A percentile compares a stretch with the other conserved stretches of the same genome.
Evolutionary conservation across 495 filamentous ascomycete species (phyloP).

Genomic region (Poronia punctata): DNA sequence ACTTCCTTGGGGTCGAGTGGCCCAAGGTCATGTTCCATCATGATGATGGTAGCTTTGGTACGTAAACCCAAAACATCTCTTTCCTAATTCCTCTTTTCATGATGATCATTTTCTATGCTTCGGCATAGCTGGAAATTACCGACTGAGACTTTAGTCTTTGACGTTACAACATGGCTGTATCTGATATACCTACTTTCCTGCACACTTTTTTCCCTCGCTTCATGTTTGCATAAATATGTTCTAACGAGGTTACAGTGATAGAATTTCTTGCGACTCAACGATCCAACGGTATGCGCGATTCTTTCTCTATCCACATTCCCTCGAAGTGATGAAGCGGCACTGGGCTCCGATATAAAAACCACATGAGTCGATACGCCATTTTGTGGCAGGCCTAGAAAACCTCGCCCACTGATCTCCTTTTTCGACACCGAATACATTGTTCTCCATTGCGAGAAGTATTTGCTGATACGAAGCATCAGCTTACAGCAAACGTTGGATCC

Average conservation of each 20-base stretch:
- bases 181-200: constrained; percentile 52
- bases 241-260: too few species aligned
- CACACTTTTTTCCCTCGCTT: background rate
- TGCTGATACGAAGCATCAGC: constrained; percentile 2
- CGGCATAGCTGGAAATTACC: constrained; percentile 99
- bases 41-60: constrained; percentile 7
- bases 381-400: constrained; percentile 99
- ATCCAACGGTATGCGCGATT: constrained; percentile 2
- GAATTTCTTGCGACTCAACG: background rate
- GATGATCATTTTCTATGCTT: constrained; percentile 75
- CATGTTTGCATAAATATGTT: too few species aligned
- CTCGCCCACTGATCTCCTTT: constrained; percentile 94
- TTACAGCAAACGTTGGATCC: background rate
- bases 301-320: background rate
- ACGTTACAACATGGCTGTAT: constrained; percentile 80
- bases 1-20: too few species aligned
- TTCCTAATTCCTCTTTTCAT: constrained; percentile 32
- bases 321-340: constrained; percentile 93
- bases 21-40: background rate
- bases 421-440: constrained; percentile 6
- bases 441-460: background rate
- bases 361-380: constrained; percentile 83
- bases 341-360: constrained; percentile 84
- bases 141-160: constrained; percentile 77
- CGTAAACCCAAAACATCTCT: constrained; percentile 3